Evolutionary conservation across 139 green algal genomes (phyloP).

Genomic region (Cymbomonas tetramitiformis): DNA sequence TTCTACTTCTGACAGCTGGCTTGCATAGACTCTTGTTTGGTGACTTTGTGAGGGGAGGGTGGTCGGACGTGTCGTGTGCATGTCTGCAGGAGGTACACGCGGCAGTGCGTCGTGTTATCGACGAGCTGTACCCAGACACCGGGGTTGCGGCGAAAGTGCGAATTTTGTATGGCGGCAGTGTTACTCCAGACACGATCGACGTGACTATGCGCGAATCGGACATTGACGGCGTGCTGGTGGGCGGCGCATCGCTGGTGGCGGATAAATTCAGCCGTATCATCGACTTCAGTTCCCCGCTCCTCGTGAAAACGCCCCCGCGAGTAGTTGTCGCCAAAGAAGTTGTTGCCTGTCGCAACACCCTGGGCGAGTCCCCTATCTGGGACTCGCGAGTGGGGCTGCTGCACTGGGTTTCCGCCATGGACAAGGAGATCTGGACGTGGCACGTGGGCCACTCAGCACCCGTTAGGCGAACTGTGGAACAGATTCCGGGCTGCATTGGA

Average conservation of each 20-base stretch:
- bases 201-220: constrained; percentile 51
- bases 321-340: constrained; percentile 2
- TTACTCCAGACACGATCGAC: constrained; percentile 63
- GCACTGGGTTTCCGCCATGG: constrained; percentile 3
- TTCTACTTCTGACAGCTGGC: no score
- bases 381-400: neutral
- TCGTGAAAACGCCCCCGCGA: neutral
- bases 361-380: constrained; percentile 11
- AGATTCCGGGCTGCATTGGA: no score
- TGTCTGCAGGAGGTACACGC: constrained; percentile 63
- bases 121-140: constrained; percentile 40
- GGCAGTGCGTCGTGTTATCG: constrained; percentile 56
- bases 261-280: constrained; percentile 12
- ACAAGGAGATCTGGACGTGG: neutral
- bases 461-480: no score
- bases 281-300: neutral
- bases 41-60: no score
- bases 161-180: constrained; percentile 25
- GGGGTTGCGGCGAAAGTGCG: neutral
- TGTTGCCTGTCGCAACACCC: neutral
- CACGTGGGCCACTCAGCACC: neutral
- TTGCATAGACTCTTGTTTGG: no score
- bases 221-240: constrained; percentile 87
- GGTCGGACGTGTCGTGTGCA: no score
- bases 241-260: constrained; percentile 81